Base-by-base conservation (phyloP, 2,329 filamentous ascomycete species). In the Blastomyces silverae region DNA sequence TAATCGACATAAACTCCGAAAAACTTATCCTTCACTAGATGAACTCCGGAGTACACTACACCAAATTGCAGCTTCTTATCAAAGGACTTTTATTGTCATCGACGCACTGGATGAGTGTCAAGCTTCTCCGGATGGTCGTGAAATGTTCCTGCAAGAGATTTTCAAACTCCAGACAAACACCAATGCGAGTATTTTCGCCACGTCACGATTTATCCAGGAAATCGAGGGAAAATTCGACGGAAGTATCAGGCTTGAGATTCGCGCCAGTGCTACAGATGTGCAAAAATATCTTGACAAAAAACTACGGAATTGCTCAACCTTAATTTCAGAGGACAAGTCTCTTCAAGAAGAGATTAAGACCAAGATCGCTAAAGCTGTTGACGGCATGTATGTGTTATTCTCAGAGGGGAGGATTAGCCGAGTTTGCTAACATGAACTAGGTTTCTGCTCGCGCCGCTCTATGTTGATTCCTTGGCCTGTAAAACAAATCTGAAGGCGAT, bases 401-500 rank as follows among this genome's bases (percentile, higher is more conserved):
- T 46, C 65, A 4, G 52, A 39, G 72, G 71, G 72, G 46, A 67
- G 39, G 20, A 37, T 20, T n/a, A 13, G 28, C 31, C 28, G 22
- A 13, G 52, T 42, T 44, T 37, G n/a, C 59, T 61, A 34, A 64
- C 17, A 28, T 56, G 50, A 2, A n/a, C 52, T 34, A 74, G 71
- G 69, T 74, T 74, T 55, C 69, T 73, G 1, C 70, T 73, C 4
- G 70, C 69, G 3, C 64, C 62, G 37, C 66, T 73, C 17, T 64
- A 70, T 61, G 20, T 73, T 1, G 65, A 70, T n/a, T 71, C 66
- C 0, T 20, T 73, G 3, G 37, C 42, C 0, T 63, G 58, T 0
- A 68, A 67, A 46, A 65, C 37, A 8, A 64, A 70, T 17, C 50
- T 28, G 0, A 79, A 77, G 57, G 70, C 68, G 1, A 67, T 83